phyloP scores from a whole-genome alignment of 805 yeast species.

The Jamesozyma gamospora region DNA sequence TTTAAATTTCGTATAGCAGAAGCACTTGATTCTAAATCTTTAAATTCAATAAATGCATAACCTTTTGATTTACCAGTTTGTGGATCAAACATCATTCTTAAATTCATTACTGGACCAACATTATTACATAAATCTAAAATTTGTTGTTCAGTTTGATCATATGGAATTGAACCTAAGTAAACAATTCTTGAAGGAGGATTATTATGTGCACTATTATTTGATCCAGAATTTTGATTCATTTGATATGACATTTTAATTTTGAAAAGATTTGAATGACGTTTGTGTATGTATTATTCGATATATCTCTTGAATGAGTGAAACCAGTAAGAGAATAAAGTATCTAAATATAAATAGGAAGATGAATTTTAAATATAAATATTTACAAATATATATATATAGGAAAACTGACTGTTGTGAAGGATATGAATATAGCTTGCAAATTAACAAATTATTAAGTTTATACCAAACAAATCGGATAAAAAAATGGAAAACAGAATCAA shows the following conservation, averaged over 20 bases:
- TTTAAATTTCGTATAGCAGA: conserved; percentile 85
- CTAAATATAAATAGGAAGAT: no score
- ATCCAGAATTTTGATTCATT: conserved; percentile 7
- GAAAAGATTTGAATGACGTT: no score
- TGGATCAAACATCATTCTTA: conserved; percentile 74
- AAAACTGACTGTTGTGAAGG: no score
- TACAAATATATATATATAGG: no score
- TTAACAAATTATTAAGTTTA: no score
- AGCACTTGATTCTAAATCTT: conserved; percentile 75
- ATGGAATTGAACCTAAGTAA: conserved; percentile 81
- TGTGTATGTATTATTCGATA: no score
- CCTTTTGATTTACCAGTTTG: conserved; percentile 88
- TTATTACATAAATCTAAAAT: conserved; percentile 75
- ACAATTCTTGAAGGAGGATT: conserved; percentile 37
- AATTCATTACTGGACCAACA: conserved; percentile 75
- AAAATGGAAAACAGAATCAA: no score
- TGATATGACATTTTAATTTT: not conserved
- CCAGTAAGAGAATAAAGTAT: no score
- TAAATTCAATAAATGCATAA: conserved; percentile 76
- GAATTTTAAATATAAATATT: no score
- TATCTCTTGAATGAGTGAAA: no score
- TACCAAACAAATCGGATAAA: no score
- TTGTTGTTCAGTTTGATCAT: conserved; percentile 89
- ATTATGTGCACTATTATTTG: conserved; percentile 10
- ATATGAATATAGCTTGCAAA: no score